Evolutionary conservation across 108 stramenopile genomes (phyloP).

Genomic region (Phaeodactylum tricornutum): DNA sequence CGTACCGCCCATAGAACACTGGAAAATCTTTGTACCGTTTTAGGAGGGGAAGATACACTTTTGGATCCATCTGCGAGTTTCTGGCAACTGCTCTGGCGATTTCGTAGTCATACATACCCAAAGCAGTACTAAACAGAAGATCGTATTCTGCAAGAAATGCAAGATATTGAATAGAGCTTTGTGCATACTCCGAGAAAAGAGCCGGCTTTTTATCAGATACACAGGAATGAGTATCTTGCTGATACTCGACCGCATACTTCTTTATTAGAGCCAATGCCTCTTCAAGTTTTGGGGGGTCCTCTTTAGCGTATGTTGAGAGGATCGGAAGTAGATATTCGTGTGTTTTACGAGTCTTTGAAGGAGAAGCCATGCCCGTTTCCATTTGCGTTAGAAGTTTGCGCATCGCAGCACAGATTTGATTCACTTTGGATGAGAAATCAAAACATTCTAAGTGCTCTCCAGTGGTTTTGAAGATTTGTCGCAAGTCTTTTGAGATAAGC

Average conservation of each 20-base stretch:
- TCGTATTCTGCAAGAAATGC: constrained; percentile 83
- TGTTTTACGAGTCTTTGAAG: constrained; percentile 24
- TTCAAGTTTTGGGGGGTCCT: constrained; percentile 66
- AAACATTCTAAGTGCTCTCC: constrained; percentile 11
- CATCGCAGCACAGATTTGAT: constrained; percentile 52
- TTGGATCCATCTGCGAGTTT: constrained; percentile 92
- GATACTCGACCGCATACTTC: constrained; percentile 24
- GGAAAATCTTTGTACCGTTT: constrained; percentile 62
- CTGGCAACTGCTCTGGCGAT: constrained; percentile 82
- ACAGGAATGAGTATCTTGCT: neutral
- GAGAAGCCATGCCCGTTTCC: constrained; percentile 7
- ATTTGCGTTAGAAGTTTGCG: constrained; percentile 63
- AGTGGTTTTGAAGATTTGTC: constrained; percentile 2
- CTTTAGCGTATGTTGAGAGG: constrained; percentile 82
- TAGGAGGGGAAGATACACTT: constrained; percentile 80
- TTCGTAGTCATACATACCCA: constrained; percentile 89
- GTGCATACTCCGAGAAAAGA: constrained; percentile 57
- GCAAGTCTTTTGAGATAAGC: constrained; percentile 58
- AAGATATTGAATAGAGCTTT: constrained; percentile 78
- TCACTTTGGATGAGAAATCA: constrained; percentile 66
- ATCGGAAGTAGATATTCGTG: constrained; percentile 72
- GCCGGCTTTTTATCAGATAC: constrained; percentile 32
- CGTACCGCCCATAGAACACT: constrained; percentile 37
- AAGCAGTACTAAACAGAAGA: constrained; percentile 75
- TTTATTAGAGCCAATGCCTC: constrained; percentile 69